phyloP scores from a whole-genome alignment of 2,329 filamentous ascomycete species.

The Penicillium sp. region DNA sequence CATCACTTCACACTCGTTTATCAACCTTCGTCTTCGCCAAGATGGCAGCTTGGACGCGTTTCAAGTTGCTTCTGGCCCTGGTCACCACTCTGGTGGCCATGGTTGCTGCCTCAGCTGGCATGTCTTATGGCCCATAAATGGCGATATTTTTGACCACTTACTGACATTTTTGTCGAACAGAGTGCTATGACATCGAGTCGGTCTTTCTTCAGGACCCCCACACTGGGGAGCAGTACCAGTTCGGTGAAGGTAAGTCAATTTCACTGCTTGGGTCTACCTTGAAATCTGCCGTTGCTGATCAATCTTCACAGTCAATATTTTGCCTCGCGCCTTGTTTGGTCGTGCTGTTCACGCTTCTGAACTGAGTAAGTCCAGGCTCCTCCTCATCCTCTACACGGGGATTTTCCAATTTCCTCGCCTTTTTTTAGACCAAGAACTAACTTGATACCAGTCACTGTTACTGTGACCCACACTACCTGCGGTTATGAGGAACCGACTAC shows the following conservation, averaged over 20 bases:
- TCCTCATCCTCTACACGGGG: not conserved
- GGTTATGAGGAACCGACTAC: constrained; percentile 1
- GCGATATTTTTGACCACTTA: not conserved
- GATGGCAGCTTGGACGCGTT: constrained; percentile 10
- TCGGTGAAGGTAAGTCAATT: constrained; percentile 4
- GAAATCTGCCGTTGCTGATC: not conserved
- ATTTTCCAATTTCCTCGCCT: not conserved
- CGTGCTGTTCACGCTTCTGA: not conserved
- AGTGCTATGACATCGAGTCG: not conserved
- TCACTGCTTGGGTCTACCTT: not conserved
- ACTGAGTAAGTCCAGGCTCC: not conserved
- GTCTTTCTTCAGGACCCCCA: constrained; percentile 1
- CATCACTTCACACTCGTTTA: constrained; percentile 1
- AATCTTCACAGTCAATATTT: not conserved
- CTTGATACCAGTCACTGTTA: constrained; percentile 14
- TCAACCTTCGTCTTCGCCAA: not conserved
- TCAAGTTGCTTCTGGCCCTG: constrained; percentile 20
- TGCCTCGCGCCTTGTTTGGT: constrained; percentile 1
- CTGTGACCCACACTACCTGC: constrained; percentile 26
- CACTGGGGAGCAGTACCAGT: not conserved
- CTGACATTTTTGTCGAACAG: not conserved
- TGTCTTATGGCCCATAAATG: not conserved
- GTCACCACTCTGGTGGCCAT: constrained; percentile 21
- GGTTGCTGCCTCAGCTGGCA: constrained; percentile 9
- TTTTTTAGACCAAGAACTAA: not conserved